Base-by-base conservation (phyloP, 2,329 filamentous ascomycete species). In the Aspergillus viridinutans region DNA sequence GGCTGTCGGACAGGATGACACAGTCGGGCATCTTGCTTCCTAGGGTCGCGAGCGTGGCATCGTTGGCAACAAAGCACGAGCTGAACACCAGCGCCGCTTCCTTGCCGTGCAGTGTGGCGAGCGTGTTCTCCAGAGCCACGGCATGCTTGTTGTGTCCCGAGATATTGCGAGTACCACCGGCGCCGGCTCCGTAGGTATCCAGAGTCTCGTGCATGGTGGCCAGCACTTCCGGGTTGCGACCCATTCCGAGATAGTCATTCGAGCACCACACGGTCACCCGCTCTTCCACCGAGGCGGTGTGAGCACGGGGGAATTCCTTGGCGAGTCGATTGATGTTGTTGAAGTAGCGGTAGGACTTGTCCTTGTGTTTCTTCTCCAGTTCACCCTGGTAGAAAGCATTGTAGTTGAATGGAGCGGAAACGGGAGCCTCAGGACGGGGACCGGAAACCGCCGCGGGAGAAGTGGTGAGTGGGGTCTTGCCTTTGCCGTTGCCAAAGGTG, bases 301-400 rank as follows among this genome's bases (percentile, higher is more conserved):
- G 94, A 49, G 94, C 94, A 63, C 90, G 90, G 29, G 94, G 94
- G 62, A 99, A 99, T 63, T 97, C 91, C 78, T 94, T 90, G 64
- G 94, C 94, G 59, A 99, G 83, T 38, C 94, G 92, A 72, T 99
- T 99, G 85, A 99, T 99, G 81, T 99, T 99, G 83, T 99, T 99
- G 82, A 99, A 99, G 81, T 97, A 97, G 71, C 94, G 90, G 81
- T 99, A 99, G 53, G 92, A 97, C 81, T 97, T 97, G 83, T 99
- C 94, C 83, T 96, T 92, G 83, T 96, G 94, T 81, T 99, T 99
- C 85, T 97, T 97, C 68, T 97, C 91, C 65, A 99, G 78, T 75
- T 99, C 93, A 60, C 80, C 80, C 63, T 87, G 79, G 78, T 97
- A 99, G 77, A 97, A 99, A 49, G 75, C 84, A 69, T 96, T 87